Percentiles rank a stretch among this genome's conserved stretches.
These are phyloP conservation scores for Raddia distichophylla DNA, from an alignment of 176 grass and related monocot genomes.

Conservation along the genomic window DNA sequence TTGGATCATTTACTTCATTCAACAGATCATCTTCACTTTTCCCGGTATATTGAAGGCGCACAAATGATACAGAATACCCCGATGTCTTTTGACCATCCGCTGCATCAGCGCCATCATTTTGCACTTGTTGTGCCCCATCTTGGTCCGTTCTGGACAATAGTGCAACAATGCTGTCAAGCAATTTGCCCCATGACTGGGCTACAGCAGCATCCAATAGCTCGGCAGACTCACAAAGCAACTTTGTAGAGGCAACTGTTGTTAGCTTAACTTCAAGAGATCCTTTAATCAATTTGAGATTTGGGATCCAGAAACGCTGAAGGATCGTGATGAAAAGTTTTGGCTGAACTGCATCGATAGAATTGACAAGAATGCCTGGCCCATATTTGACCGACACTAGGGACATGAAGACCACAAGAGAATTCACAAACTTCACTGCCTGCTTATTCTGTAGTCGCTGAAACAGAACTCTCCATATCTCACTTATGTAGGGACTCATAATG, in stretches of 20 bases:
- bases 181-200: slow-evolving; percentile 79
- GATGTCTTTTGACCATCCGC: slow-evolving; percentile 64
- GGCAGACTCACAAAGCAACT: slow-evolving; percentile 82
- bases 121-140: slow-evolving; percentile 57
- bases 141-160: slow-evolving; percentile 74
- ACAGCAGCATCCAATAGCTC: slow-evolving; percentile 65
- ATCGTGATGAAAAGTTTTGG: slow-evolving; percentile 64
- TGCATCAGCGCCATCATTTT: slow-evolving; percentile 62
- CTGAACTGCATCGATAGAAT: slow-evolving; percentile 74
- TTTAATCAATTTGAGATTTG: slow-evolving; percentile 81
- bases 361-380: slow-evolving; percentile 67
- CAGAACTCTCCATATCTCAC: slow-evolving; percentile 74
- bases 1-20: slow-evolving; percentile 89
- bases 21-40: slow-evolving; percentile 90
- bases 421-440: slow-evolving; percentile 80
- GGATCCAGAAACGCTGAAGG: slow-evolving; percentile 85
- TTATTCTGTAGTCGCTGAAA: slow-evolving; percentile 72
- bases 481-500: slow-evolving; percentile 71
- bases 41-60: slow-evolving; percentile 85
- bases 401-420: slow-evolving; percentile 84
- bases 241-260: slow-evolving; percentile 81
- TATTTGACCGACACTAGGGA: slow-evolving; percentile 85
- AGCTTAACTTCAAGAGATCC: slow-evolving; percentile 86
- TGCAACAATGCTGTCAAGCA: slow-evolving; percentile 71
- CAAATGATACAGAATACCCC: slow-evolving; percentile 89